phyloP scores from a whole-genome alignment of 495 filamentous ascomycete species.

The Penicillium robsamsonii region DNA sequence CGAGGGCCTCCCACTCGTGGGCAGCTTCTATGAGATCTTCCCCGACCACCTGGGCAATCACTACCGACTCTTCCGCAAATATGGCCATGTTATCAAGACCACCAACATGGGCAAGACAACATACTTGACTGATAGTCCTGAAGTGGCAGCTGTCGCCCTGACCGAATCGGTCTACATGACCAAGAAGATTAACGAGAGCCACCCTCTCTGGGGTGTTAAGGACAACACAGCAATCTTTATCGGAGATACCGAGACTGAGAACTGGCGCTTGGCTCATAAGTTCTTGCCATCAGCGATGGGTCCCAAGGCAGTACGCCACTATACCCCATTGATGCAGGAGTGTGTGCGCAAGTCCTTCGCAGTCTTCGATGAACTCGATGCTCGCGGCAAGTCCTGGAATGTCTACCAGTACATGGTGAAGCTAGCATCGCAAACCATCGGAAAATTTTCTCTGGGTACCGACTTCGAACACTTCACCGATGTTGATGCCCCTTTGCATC shows the following conservation, averaged over 20 bases:
- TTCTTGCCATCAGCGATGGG: constrained; percentile 53
- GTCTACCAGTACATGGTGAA: constrained; percentile 59
- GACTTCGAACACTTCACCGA: constrained; percentile 51
- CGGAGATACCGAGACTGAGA: constrained; percentile 48
- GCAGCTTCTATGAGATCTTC: constrained; percentile 55
- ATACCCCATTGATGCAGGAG: constrained; percentile 49
- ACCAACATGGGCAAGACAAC: constrained; percentile 51
- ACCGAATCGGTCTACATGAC: constrained; percentile 48
- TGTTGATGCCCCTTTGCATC: constrained; percentile 39
- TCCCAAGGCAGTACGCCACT: constrained; percentile 55
- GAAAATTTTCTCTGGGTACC: constrained; percentile 44
- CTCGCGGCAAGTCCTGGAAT: constrained; percentile 47
- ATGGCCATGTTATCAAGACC: constrained; percentile 55
- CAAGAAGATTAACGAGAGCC: constrained; percentile 50
- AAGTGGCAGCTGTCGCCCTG: constrained; percentile 37
- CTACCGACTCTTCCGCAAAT: constrained; percentile 52
- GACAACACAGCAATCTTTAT: constrained; percentile 52
- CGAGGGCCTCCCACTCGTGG: constrained; percentile 46
- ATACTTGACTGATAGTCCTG: constrained; percentile 51
- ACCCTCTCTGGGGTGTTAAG: constrained; percentile 51
- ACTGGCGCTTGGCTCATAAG: constrained; percentile 50
- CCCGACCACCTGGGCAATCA: constrained; percentile 61
- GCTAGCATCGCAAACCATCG: constrained; percentile 49
- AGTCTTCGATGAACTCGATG: constrained; percentile 53
- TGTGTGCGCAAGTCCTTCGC: constrained; percentile 37